Evolutionary conservation across 371 early-diverging fungal genomes (phyloP).

Genomic region (Syncephalastrum sp.): DNA sequence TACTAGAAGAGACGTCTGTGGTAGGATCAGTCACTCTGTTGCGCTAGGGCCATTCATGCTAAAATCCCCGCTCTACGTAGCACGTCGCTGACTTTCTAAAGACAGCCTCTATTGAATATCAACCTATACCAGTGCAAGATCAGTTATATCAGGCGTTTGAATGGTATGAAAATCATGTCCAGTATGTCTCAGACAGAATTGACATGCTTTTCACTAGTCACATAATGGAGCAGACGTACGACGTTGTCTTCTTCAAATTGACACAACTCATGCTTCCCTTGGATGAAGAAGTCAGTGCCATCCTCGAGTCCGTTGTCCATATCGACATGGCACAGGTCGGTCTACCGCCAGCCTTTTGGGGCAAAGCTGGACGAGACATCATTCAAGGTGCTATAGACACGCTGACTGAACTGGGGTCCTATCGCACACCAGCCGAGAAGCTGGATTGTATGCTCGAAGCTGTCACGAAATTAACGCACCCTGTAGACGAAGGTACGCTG

Average conservation of each 20-base stretch:
- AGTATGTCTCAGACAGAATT: not conserved
- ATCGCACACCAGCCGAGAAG: conserved; percentile 55
- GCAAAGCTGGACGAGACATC: conserved; percentile 26
- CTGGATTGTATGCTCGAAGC: conserved; percentile 45
- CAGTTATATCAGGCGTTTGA: conserved; percentile 38
- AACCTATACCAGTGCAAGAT: conserved; percentile 10
- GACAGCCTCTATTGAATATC: conserved; percentile 2
- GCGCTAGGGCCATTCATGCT: not conserved
- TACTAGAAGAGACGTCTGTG: conserved; percentile 22
- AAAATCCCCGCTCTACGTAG: not conserved
- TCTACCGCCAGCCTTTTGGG: conserved; percentile 23
- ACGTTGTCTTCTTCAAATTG: conserved; percentile 58
- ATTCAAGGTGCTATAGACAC: conserved; percentile 40
- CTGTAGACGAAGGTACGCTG: not conserved
- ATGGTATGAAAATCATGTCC: conserved; percentile 17
- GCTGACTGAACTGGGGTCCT: conserved; percentile 50
- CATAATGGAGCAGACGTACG: conserved; percentile 58
- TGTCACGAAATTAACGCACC: conserved; percentile 20
- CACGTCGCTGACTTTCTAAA: not conserved
- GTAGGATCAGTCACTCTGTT: conserved; percentile 6
- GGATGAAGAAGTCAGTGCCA: conserved; percentile 37
- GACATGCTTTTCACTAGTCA: conserved; percentile 19
- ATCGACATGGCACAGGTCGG: conserved; percentile 56
- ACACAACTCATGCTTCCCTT: conserved; percentile 34
- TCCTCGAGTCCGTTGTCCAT: conserved; percentile 39